Percentiles rank a stretch among this genome's conserved stretches.
Conservation (phyloP, 768 basidiomycete genomes). For the Arthromyces matolae region DNA sequence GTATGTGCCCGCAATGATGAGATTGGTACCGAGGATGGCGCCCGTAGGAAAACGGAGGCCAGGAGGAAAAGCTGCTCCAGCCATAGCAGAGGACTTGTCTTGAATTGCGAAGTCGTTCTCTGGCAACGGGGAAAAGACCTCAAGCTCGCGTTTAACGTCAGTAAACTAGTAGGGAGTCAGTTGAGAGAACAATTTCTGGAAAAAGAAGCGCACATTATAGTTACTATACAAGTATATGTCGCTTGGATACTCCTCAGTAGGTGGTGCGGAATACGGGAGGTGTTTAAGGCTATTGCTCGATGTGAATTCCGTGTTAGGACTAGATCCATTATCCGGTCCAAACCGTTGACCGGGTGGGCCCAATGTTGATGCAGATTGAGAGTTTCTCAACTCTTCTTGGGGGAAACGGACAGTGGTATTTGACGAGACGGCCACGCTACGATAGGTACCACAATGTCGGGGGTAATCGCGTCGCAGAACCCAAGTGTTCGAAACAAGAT, state of each 20-base stretch:
- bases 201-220: slow-evolving; percentile 69
- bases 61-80: slow-evolving; percentile 79
- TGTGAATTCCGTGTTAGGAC: slow-evolving; percentile 46
- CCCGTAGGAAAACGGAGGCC: slow-evolving; percentile 96
- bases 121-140: slow-evolving; percentile 82
- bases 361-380: slow-evolving; percentile 38
- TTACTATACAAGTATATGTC: slow-evolving; percentile 94
- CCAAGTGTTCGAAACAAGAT: slow-evolving; percentile 73
- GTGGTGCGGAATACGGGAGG: slow-evolving; percentile 71
- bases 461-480: slow-evolving; percentile 76
- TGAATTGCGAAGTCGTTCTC: slow-evolving; percentile 72
- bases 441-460: slow-evolving; percentile 94
- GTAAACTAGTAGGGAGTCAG: slow-evolving; percentile 58
- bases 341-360: slow-evolving; percentile 61
- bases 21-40: slow-evolving; percentile 82
- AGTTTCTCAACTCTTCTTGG: slow-evolving; percentile 51
- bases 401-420: slow-evolving; percentile 63
- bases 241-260: slow-evolving; percentile 72
- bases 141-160: slow-evolving; percentile 92
- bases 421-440: slow-evolving; percentile 85
- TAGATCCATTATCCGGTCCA: slow-evolving; percentile 40
- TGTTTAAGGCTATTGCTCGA: slow-evolving; percentile 59
- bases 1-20: slow-evolving; percentile 95
- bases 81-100: slow-evolving; percentile 80
- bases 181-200: not conserved